phyloP scores from a whole-genome alignment of 208 protist species.

The Wallacemonas sp. region DNA sequence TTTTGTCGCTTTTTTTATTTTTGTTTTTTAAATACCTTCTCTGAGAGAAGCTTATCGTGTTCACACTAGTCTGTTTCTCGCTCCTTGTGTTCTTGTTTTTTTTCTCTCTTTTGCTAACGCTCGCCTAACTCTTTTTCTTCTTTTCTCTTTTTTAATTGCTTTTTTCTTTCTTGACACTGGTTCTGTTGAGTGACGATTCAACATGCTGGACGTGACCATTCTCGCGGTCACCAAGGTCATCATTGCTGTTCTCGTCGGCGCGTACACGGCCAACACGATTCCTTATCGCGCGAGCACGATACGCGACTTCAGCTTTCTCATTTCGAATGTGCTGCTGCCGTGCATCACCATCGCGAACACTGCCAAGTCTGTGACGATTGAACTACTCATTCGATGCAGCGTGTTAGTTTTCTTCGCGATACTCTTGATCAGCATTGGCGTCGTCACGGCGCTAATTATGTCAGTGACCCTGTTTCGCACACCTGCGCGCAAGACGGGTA shows the following conservation, averaged over 20 bases:
- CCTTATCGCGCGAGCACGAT: slow-evolving; percentile 48
- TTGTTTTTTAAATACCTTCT: background rate
- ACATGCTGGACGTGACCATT: slow-evolving; percentile 68
- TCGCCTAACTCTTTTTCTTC: background rate
- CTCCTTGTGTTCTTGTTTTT: slow-evolving; percentile 18
- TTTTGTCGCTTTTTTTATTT: background rate
- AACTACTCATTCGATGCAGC: slow-evolving; percentile 47
- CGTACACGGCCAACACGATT: slow-evolving; percentile 50
- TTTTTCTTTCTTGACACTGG: background rate
- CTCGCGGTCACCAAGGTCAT: slow-evolving; percentile 75
- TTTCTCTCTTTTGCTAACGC: slow-evolving; percentile 1
- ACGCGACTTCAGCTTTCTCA: slow-evolving; percentile 69
- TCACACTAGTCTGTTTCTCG: no score
- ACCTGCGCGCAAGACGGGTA: slow-evolving; percentile 32
- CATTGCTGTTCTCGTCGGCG: slow-evolving; percentile 70
- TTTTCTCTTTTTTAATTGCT: background rate
- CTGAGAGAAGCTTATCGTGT: no score
- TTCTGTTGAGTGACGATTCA: background rate
- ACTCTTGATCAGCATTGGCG: slow-evolving; percentile 33
- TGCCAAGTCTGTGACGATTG: slow-evolving; percentile 32
- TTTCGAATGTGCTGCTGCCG: slow-evolving; percentile 62
- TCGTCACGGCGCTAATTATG: slow-evolving; percentile 19
- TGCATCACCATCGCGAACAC: slow-evolving; percentile 70
- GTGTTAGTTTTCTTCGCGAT: slow-evolving; percentile 54
- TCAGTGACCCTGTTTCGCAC: slow-evolving; percentile 28